Base-by-base conservation (phyloP, 192 early-diverging fungal species). In the Backusella parvicylindrica region DNA sequence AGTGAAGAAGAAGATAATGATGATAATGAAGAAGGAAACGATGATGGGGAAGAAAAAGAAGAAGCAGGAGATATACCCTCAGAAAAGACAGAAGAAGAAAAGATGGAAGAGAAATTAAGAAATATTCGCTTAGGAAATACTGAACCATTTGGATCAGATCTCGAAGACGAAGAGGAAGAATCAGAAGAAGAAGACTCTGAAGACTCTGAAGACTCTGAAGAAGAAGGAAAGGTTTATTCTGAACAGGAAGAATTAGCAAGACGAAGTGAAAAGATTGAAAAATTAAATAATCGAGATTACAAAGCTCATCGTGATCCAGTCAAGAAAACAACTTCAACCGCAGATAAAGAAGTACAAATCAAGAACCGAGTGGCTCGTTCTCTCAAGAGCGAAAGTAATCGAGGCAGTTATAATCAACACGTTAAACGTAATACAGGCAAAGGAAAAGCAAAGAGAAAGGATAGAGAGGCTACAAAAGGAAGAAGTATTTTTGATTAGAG, bases 361-460 rank as follows among this genome's bases (percentile, higher is more conserved):
- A 87, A 89, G 74, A 81, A 85, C 23, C 81, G 81, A 64, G 88
- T 89, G 6, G 78, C 86, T 3, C 74, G 77, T 36, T 72, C 81
- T 18, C 70, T 89, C 18, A 67, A 72, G 33, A 75, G 31, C 63
- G 77, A 68, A 40, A 67, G 16, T 41, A 81, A 71, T 75, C 82
- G 53, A 63, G 72, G 75, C 33, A 81, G 60, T 5, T 71, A 73
- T 50, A 83, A 81, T 32, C 72, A 75, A 50, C 68, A 77, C 41
- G 71, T 73, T 3, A 70, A 37, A 63, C 79, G 84, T 35, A 89
- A 89, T 73, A 81, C 83, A 21, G 72, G 70, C 33, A 89, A 89
- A 67, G 84, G 81, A 28, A 86, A 83, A 6, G 86, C 85, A 64
- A 89, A 89, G 77, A 79, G 88, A 64, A 79, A 81, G 21, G 72